phyloP scores from a whole-genome alignment of 768 basidiomycete genomes.

The Serpula lacrymans region DNA sequence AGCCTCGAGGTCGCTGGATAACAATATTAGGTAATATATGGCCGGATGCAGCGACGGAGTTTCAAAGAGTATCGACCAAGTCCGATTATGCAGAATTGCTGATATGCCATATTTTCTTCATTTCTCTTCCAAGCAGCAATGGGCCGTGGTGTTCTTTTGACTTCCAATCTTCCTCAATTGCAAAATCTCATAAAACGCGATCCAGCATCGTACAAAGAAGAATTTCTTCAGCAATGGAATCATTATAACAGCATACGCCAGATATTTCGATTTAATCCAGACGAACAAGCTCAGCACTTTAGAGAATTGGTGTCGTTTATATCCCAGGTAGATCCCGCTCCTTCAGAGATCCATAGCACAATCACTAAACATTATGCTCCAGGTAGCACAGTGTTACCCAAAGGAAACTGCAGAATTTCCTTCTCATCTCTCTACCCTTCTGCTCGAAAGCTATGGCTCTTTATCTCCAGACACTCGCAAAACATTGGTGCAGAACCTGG shows the following conservation, averaged over 20 bases:
- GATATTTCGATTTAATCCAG: slow-evolving; percentile 79
- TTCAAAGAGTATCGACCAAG: too few relatives aligned
- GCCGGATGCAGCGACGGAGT: too few relatives aligned
- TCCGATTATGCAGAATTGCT: too few relatives aligned
- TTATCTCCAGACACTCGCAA: slow-evolving; percentile 81
- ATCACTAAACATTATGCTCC: neutral
- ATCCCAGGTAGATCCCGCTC: slow-evolving; percentile 61
- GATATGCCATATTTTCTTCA: too few relatives aligned
- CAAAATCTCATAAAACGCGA: slow-evolving; percentile 98
- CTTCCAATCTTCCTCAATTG: slow-evolving; percentile 89
- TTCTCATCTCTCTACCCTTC: slow-evolving; percentile 68
- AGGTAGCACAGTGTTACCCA: slow-evolving; percentile 94
- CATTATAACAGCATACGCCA: slow-evolving; percentile 87
- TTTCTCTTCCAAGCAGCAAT: slow-evolving; percentile 21
- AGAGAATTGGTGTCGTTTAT: slow-evolving; percentile 89
- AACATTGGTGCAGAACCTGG: slow-evolving; percentile 83
- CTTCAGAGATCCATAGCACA: too few relatives aligned
- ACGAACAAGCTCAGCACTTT: slow-evolving; percentile 83
- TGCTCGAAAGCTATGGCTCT: slow-evolving; percentile 74
- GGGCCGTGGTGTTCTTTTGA: slow-evolving; percentile 73
- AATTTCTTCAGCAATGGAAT: slow-evolving; percentile 95
- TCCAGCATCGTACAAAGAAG: slow-evolving; percentile 85
- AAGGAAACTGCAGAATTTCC: slow-evolving; percentile 87
- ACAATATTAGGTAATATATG: too few relatives aligned
- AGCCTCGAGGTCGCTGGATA: too few relatives aligned